phyloP scores from a whole-genome alignment of 768 basidiomycete genomes.

The Boletus sp. region DNA sequence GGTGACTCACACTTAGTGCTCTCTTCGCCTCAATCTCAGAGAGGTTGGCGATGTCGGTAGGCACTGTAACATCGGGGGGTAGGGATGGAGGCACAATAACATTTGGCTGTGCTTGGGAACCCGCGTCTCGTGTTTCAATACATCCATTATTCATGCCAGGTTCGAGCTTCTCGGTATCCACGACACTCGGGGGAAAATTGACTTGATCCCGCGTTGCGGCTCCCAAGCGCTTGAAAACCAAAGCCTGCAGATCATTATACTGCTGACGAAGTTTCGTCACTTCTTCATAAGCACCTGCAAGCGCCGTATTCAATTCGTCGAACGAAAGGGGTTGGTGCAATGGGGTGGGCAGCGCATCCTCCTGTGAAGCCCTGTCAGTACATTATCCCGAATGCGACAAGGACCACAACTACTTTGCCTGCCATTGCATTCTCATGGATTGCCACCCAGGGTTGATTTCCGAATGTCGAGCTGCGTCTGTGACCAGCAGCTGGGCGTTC shows the following conservation, averaged over 20 bases:
- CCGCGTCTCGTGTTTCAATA: not conserved
- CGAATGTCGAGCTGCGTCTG: constrained; percentile 25
- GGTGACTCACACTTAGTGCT: constrained; percentile 18
- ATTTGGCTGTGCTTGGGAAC: not conserved
- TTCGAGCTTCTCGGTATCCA: not conserved
- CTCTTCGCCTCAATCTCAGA: constrained; percentile 25
- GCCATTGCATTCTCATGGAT: constrained; percentile 4
- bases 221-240: constrained; percentile 16
- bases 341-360: not conserved
- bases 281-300: constrained; percentile 23
- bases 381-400: not conserved
- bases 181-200: not conserved
- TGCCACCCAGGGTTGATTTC: constrained; percentile 13
- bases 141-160: not conserved
- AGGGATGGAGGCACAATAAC: not conserved
- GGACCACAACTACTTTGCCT: constrained; percentile 7
- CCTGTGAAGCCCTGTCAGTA: constrained; percentile 10
- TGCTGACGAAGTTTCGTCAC: constrained; percentile 23
- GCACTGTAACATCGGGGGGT: not conserved
- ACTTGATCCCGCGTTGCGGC: not conserved
- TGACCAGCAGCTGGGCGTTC: constrained; percentile 6
- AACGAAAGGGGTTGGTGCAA: constrained; percentile 20
- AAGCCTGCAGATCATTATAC: constrained; percentile 23
- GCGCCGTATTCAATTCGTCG: constrained; percentile 23
- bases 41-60: constrained; percentile 14